Base-by-base conservation (phyloP, 371 early-diverging fungal species). In the Vairimorpha necatrix region DNA sequence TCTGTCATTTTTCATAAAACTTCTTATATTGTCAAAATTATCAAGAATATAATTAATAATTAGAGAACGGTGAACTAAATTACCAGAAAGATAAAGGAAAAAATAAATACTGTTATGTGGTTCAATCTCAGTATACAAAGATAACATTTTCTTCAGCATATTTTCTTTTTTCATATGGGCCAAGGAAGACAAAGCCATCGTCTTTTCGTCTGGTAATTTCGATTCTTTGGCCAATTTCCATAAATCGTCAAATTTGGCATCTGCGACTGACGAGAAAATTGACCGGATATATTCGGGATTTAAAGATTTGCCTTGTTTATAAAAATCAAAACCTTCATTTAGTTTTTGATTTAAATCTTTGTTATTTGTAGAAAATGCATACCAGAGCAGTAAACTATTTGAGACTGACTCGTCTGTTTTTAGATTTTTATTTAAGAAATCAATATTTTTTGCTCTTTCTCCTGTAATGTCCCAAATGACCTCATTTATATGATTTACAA, bases 1-100 rank as follows among this genome's bases (percentile, higher is more conserved):
- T 18, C 62, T 32, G 20, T 62, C 62, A 62, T 62, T 62, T 62
- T 62, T 62, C 62, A 62, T 62, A 62, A 11, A 62, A 62, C 62
- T 62, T 26, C 62, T 32, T 16, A 62, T 62, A 2, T 62, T 22
- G 20, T 62, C 62, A 62, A 62, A 62, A 36, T 62, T 4, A 36
- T 62, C 62, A 62, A 11, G 28, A 2, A 62, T 36, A 38, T 24
- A 62, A 62, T 62, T 62, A 24, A 62, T 16, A 34, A 62, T 34
- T 0, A 34, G 20, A 36, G 18, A 20, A 20, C 36, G 33, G 2
- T 62, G 13, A 9, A 26, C 36, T 13, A 13, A 16, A 34, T 62
- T 62, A 4, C 11, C 33, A 36, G 39, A n/a, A 13, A 62, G 28
- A 62, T 32, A n/a, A 2, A 62, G 28, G 39, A 62, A 62, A 20